These are phyloP conservation scores for Camellia granthamiana DNA, from an alignment of 148 eudicot species.

Conservation along the genomic window DNA sequence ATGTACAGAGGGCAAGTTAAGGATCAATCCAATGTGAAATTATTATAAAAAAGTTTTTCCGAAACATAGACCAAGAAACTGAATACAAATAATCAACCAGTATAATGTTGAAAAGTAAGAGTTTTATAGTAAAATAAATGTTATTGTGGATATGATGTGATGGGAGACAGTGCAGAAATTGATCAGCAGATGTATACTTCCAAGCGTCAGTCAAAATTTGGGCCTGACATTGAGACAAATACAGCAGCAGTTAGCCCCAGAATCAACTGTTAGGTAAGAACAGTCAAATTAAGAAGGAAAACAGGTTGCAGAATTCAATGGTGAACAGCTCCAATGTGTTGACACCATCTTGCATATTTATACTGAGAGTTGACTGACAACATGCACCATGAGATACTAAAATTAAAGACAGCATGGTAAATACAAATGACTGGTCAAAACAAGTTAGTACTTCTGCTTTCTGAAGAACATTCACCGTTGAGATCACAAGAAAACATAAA, in stretches of 20 bases:
- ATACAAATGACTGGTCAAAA: neutral
- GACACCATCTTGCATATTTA: neutral
- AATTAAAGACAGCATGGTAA: neutral
- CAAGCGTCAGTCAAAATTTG: constrained; percentile 81
- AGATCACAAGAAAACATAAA: neutral
- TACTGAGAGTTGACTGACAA: neutral
- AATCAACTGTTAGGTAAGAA: neutral
- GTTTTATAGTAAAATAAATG: neutral
- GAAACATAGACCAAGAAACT: neutral
- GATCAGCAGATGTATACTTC: constrained; percentile 78
- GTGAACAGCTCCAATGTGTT: constrained; percentile 2
- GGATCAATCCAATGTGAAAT: constrained; percentile 27
- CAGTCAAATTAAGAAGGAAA: neutral
- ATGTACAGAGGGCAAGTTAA: constrained; percentile 61
- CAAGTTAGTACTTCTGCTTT: neutral
- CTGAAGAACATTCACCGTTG: neutral
- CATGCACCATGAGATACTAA: neutral
- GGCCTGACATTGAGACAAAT: constrained; percentile 54
- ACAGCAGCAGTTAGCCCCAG: neutral
- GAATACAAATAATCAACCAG: neutral
- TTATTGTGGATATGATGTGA: constrained; percentile 88
- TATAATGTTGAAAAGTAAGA: constrained; percentile 7
- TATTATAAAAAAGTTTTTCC: neutral
- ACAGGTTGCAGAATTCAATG: neutral
- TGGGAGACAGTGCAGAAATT: constrained; percentile 89